These are phyloP conservation scores for Aspergillus pseudotamarii DNA, from an alignment of 2,329 filamentous ascomycete species.

Conservation along the genomic window DNA sequence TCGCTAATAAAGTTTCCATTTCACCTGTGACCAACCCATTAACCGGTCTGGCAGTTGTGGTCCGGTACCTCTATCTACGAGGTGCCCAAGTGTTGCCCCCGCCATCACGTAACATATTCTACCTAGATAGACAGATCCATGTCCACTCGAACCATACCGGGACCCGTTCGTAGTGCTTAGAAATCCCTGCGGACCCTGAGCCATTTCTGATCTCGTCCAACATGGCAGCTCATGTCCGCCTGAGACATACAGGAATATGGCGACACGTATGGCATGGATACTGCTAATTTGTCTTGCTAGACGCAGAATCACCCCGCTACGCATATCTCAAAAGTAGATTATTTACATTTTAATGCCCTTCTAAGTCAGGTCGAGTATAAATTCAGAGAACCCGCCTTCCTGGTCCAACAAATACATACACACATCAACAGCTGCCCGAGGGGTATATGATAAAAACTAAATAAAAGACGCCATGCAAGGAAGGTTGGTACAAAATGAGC, in stretches of 20 bases:
- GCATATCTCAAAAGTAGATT: conserved; percentile 7
- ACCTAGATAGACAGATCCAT: not conserved
- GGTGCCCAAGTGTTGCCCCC: not conserved
- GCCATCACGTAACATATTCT: not conserved
- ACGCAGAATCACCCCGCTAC: not conserved
- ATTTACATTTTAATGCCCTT: not conserved
- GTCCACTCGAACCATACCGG: not conserved
- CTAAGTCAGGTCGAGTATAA: conserved; percentile 1
- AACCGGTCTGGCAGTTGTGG: no score
- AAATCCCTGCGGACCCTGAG: not conserved
- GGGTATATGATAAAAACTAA: conserved; percentile 30
- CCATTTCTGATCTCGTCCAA: not conserved
- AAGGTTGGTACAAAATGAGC: conserved; percentile 16
- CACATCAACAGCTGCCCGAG: conserved; percentile 24
- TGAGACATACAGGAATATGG: not conserved
- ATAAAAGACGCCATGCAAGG: conserved; percentile 21
- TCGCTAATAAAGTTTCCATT: not conserved
- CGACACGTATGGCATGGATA: not conserved
- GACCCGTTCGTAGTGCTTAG: not conserved
- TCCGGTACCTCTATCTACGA: no score
- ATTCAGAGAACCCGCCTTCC: conserved; percentile 9
- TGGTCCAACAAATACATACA: conserved; percentile 22
- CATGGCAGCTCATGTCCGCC: not conserved
- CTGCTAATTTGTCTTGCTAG: not conserved
- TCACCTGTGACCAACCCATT: not conserved